A percentile compares a stretch with the other conserved stretches of the same genome.
phyloP scores from a whole-genome alignment of 163 green algal species.

The Scenedesmus sp. region DNA sequence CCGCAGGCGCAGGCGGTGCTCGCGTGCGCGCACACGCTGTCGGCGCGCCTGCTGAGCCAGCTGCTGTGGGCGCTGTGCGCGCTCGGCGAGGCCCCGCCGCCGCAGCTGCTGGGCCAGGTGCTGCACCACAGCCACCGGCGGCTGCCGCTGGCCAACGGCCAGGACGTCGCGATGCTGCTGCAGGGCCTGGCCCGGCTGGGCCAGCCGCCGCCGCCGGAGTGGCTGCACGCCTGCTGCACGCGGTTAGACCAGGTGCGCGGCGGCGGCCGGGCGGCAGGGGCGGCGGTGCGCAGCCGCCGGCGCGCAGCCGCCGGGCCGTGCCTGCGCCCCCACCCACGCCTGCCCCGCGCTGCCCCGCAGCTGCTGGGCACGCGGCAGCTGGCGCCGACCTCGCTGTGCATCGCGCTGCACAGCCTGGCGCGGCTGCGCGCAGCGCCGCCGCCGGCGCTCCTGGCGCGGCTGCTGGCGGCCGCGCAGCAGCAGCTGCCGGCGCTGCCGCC shows the following conservation, averaged over 20 bases:
- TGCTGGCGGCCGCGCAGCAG: neutral
- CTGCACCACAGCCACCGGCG: neutral
- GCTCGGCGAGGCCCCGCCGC: neutral
- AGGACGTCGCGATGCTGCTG: constrained; percentile 32
- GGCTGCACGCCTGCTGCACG: neutral
- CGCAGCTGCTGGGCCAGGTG: neutral
- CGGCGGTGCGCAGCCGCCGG: no score
- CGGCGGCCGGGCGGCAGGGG: no score
- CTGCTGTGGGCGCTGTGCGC: constrained; percentile 11
- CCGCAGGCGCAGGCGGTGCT: constrained; percentile 6
- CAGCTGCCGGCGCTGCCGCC: constrained; percentile 14
- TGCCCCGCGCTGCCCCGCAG: no score
- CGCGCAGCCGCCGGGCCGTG: no score
- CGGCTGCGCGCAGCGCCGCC: neutral
- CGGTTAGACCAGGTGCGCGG: constrained; percentile 3
- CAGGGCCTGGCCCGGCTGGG: constrained; percentile 3
- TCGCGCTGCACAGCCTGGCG: neutral
- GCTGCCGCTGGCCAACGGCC: constrained; percentile 8
- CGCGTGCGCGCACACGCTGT: neutral
- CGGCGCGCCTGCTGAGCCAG: neutral
- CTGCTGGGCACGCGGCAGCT: neutral
- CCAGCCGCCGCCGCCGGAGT: neutral
- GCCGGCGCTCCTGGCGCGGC: neutral
- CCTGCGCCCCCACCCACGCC: no score
- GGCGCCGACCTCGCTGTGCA: neutral